Evolutionary conservation across 768 basidiomycete species (phyloP), one percentile per base, ranked within the genome.

Genomic region (Strobilomyces confusus): DNA sequence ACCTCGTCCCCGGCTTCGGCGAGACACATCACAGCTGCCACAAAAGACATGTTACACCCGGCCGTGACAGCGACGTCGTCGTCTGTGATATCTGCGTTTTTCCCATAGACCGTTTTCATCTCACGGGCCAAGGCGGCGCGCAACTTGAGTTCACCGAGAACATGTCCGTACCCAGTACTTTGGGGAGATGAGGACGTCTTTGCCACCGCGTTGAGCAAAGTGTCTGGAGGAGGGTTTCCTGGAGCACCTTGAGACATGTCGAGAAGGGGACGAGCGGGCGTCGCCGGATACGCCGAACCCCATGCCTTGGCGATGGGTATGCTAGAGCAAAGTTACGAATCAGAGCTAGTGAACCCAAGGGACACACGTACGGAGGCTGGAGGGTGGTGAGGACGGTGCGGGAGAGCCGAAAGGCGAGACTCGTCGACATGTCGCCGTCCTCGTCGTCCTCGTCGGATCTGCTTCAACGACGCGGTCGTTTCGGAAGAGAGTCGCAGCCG

Each of bases 231-330:
- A 0, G 84, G 80, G 0, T 72, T 73, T 6, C 84, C 83, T 0
- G 91, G 91, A 0, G 83, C 82, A 37, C 91, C 86, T 68, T 91
- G 88, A 1, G 85, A 84, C 75, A 90, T 82, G 60, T 81, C 78
- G n/a, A 91, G 75, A 2, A 90, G 69, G 0, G 81, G 82, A 9
- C 74, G 72, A 22, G 54, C 62, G 0, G 72, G 62, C 0, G 77
- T 75, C 0, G 76, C 62, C 5, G 57, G 58, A 65, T 81, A 84
- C 13, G 68, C 59, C 20, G 63, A 57, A 1, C 73, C 79, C 85
- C 84, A 87, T 71, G 74, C 71, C 49, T 81, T 78, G 15, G 82
- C 84, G 32, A 72, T 72, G 1, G 83, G 78, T 44, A 86, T 83
- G 14, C 84, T 84, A 60, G 9, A 37, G 32, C 13, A 23, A 48